Evolutionary conservation across 2,329 filamentous ascomycete genomes (phyloP).

Genomic region (Trichoderma sp.): DNA sequence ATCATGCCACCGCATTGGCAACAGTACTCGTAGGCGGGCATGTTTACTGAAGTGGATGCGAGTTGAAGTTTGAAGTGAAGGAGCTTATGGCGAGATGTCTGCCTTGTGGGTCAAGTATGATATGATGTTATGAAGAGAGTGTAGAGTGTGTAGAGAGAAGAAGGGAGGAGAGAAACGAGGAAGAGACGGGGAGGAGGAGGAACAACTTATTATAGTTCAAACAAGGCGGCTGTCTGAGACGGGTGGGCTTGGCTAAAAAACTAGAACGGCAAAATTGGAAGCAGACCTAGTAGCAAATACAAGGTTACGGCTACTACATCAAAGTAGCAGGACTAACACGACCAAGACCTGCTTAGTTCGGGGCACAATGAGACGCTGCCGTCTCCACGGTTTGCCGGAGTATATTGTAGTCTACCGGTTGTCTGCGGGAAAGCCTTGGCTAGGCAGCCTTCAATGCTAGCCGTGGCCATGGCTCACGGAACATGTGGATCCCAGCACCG

Average conservation of each 20-base stretch:
- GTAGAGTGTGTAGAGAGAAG: not conserved
- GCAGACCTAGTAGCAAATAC: not conserved
- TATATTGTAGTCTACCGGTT: not conserved
- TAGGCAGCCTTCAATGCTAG: not conserved
- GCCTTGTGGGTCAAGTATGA: not conserved
- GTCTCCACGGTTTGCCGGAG: not conserved
- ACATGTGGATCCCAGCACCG: not conserved
- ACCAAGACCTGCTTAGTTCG: not conserved
- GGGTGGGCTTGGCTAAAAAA: not conserved
- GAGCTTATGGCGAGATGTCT: not conserved
- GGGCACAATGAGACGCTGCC: not conserved
- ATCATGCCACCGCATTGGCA: conserved; percentile 55
- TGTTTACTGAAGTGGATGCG: conserved; percentile 27
- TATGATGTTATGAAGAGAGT: not conserved
- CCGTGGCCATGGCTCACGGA: not conserved
- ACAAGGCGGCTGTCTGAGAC: not conserved
- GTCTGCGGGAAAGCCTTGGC: not conserved
- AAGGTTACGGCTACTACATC: not conserved
- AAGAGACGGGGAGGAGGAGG: not conserved
- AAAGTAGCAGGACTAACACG: not conserved
- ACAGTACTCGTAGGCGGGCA: conserved; percentile 51
- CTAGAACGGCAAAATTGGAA: not conserved
- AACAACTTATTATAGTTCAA: conserved; percentile 17
- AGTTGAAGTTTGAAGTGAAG: not conserved
- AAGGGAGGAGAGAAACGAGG: not conserved